Percentiles rank a stretch among this genome's conserved stretches.
These are phyloP conservation scores for Entomortierella parvispora DNA, from an alignment of 192 early-diverging fungal species.

Conservation along the genomic window DNA sequence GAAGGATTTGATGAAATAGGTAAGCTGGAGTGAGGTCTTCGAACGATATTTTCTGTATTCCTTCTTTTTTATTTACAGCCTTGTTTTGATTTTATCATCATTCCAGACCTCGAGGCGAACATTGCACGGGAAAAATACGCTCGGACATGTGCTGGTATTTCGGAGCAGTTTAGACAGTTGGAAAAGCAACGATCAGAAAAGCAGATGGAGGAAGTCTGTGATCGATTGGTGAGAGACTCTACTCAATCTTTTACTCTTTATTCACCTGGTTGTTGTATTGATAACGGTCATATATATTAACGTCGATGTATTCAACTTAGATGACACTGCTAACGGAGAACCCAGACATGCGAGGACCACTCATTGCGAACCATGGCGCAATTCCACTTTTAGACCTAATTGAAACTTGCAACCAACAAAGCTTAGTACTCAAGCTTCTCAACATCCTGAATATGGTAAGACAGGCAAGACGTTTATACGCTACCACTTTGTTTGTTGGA, in stretches of 20 bases:
- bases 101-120: constrained; percentile 57
- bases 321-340: constrained; percentile 46
- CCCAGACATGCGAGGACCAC: constrained; percentile 53
- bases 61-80: background rate
- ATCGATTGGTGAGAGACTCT: constrained; percentile 25
- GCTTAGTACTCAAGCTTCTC: constrained; percentile 36
- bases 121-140: constrained; percentile 58
- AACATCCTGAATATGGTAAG: constrained; percentile 54
- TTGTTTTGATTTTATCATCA: background rate
- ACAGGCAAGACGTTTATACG: background rate
- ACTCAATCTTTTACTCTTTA: background rate
- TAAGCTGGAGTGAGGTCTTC: no score
- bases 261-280: no score
- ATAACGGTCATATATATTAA: no score
- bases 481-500: background rate
- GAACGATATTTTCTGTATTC: background rate
- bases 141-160: constrained; percentile 34
- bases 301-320: no score
- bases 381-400: constrained; percentile 59
- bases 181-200: constrained; percentile 27
- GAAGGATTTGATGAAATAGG: constrained; percentile 61
- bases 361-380: constrained; percentile 58
- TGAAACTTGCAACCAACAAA: constrained; percentile 47
- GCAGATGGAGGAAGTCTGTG: constrained; percentile 35
- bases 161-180: constrained; percentile 44